Percentiles rank a stretch among this genome's conserved stretches.
Evolutionary conservation across 73 alveolate species (phyloP).

Genomic region (Halteria grandinella): DNA sequence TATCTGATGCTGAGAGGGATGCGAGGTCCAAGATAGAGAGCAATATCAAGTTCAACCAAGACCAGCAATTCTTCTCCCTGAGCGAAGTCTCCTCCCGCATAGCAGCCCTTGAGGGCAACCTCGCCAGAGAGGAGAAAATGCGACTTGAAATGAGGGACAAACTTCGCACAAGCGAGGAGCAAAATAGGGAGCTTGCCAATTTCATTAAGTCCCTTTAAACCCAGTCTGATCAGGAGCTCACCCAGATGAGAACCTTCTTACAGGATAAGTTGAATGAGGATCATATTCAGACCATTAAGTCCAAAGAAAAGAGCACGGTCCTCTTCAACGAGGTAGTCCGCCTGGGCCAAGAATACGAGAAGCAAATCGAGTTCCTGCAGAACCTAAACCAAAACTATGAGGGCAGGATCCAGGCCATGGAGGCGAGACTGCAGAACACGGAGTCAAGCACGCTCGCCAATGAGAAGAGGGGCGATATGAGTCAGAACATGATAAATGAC

Average conservation of each 20-base stretch:
- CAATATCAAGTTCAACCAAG: constrained; percentile 42
- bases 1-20: constrained; percentile 59
- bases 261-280: constrained; percentile 68
- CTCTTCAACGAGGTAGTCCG: constrained; percentile 74
- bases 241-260: constrained; percentile 60
- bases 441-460: constrained; percentile 37
- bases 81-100: constrained; percentile 41
- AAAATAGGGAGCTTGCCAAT: constrained; percentile 53
- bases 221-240: constrained; percentile 66
- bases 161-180: constrained; percentile 48
- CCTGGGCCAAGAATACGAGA: constrained; percentile 70
- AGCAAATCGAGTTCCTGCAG: constrained; percentile 51
- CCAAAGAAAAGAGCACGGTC: constrained; percentile 68
- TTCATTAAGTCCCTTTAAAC: constrained; percentile 38
- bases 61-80: constrained; percentile 32
- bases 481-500: constrained; percentile 61
- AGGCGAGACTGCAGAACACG: constrained; percentile 32
- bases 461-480: constrained; percentile 64
- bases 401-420: constrained; percentile 52
- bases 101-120: constrained; percentile 37
- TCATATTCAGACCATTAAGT: constrained; percentile 31
- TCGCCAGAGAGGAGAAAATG: constrained; percentile 41
- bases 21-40: constrained; percentile 59
- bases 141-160: constrained; percentile 46
- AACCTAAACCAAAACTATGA: constrained; percentile 43